phyloP scores from a whole-genome alignment of 768 basidiomycete genomes.

The Hypsizygus marmoreus region DNA sequence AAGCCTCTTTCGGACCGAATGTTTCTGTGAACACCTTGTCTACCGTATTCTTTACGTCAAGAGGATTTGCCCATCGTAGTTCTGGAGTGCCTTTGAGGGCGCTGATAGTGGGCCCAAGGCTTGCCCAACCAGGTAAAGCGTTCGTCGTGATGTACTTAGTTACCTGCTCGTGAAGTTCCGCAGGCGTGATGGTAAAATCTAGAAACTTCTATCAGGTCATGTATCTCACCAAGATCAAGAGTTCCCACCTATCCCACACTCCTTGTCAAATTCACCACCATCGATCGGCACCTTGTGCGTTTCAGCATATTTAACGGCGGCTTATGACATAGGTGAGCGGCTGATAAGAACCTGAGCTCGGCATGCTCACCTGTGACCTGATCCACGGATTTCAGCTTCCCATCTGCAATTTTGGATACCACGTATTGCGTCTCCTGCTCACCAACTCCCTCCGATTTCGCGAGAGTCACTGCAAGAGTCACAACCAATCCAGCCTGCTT shows the following conservation, averaged over 20 bases:
- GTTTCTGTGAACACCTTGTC: conserved; percentile 66
- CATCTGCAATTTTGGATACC: conserved; percentile 68
- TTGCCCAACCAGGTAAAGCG: conserved; percentile 69
- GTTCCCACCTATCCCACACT: conserved; percentile 85
- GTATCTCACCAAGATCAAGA: background rate
- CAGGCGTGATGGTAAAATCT: conserved; percentile 81
- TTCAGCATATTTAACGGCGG: conserved; percentile 77
- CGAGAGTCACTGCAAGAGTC: conserved; percentile 61
- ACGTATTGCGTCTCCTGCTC: conserved; percentile 61
- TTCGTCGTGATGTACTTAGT: conserved; percentile 58
- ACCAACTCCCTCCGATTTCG: conserved; percentile 54
- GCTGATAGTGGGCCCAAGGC: conserved; percentile 66
- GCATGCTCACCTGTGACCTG: conserved; percentile 77
- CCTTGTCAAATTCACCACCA: conserved; percentile 67
- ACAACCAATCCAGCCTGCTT: conserved; percentile 74
- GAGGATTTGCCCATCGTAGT: conserved; percentile 80
- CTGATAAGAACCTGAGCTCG: background rate
- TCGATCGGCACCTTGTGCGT: conserved; percentile 61
- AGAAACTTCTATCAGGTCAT: conserved; percentile 2
- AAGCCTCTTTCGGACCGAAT: conserved; percentile 74
- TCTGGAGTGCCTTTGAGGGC: conserved; percentile 61
- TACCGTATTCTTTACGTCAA: conserved; percentile 82
- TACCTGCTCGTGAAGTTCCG: conserved; percentile 60
- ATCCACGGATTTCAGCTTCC: conserved; percentile 75
- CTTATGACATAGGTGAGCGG: conserved; percentile 36